Evolutionary conservation across 2,329 filamentous ascomycete genomes (phyloP), one percentile per base, ranked within the genome.

Genomic region (Xenoacremonium recifei): DNA sequence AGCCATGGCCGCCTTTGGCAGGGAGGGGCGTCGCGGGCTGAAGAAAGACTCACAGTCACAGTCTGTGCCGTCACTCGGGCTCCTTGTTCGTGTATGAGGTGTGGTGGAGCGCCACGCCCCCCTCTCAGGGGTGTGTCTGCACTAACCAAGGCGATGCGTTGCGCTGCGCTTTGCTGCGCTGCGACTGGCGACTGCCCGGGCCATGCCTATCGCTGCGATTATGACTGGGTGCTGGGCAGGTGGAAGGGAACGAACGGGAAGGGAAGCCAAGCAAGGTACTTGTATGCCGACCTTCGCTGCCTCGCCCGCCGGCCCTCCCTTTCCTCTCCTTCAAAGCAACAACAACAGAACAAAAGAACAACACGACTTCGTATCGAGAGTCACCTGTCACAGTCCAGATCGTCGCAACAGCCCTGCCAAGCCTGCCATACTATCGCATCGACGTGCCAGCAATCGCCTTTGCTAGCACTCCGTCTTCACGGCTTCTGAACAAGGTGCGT

Each of bases 351-450:
- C 47, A 69, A 67, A 64, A 67, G 72, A 73, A 70, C 70, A 71
- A 65, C 65, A 71, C 65, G 63, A 67, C 69, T 31, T 72, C 66
- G 61, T 61, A 71, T 66, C 65, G 68, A 77, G 76, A 77, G 71
- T 76, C 71, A 71, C 67, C 69, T 72, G 76, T 80, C 77, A 77
- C 77, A 77, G 77, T 75, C 71, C 68, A 65, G 76, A 75, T 74
- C 66, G 68, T 79, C 75, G 71, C 75, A 68, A 65, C 76, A 78
- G 75, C 72, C 63, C 53, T 58, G 56, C 54, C 58, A 59, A 53
- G 54, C 53, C 55, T 55, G 57, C 58, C 51, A 53, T 46, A 50
- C 42, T 51, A 52, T 57, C 57, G 49, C 49, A 49, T 53, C 48
- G 42, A 54, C 45, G 50, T 48, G 49, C 53, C 49, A 51, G 46